Conservation (phyloP, 2,329 filamentous ascomycete genomes). For the Apiospora phragmitis region DNA sequence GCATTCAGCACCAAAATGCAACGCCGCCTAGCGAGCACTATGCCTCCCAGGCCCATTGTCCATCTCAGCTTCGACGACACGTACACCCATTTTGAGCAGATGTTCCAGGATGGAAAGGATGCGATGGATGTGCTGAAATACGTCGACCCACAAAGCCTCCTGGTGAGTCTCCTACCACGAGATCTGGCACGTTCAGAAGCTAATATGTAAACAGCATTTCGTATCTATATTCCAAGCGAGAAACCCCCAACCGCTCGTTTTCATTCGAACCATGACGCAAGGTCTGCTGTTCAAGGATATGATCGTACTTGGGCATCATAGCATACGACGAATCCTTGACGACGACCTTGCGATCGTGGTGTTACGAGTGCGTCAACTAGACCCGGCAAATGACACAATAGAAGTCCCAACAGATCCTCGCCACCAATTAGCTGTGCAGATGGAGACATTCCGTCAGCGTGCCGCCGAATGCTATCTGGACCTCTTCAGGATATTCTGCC, state of each 20-base stretch:
- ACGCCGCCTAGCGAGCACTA: constrained; percentile 86
- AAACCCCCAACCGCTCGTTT: constrained; percentile 80
- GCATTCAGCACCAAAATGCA: constrained; percentile 91
- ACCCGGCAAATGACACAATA: constrained; percentile 73
- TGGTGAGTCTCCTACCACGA: constrained; percentile 49
- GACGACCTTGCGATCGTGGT: constrained; percentile 79
- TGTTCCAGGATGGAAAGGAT: constrained; percentile 73
- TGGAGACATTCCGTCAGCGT: constrained; percentile 67
- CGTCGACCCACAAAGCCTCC: constrained; percentile 65
- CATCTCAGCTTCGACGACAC: constrained; percentile 73
- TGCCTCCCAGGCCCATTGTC: constrained; percentile 89
- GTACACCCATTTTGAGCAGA: constrained; percentile 64
- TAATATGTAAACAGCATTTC: constrained; percentile 57
- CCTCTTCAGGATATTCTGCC: constrained; percentile 78
- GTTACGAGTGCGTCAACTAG: constrained; percentile 69
- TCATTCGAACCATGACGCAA: constrained; percentile 78
- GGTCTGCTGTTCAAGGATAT: constrained; percentile 73
- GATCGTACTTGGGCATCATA: constrained; percentile 65
- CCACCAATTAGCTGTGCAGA: constrained; percentile 69
- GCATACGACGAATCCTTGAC: constrained; percentile 74
- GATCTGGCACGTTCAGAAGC: constrained; percentile 17
- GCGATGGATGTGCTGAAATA: constrained; percentile 68
- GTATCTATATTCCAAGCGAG: constrained; percentile 74
- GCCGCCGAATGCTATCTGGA: constrained; percentile 76
- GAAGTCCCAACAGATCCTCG: constrained; percentile 74